Base-by-base conservation (phyloP, 768 basidiomycete species). In the Boletus subcaerulescens region DNA sequence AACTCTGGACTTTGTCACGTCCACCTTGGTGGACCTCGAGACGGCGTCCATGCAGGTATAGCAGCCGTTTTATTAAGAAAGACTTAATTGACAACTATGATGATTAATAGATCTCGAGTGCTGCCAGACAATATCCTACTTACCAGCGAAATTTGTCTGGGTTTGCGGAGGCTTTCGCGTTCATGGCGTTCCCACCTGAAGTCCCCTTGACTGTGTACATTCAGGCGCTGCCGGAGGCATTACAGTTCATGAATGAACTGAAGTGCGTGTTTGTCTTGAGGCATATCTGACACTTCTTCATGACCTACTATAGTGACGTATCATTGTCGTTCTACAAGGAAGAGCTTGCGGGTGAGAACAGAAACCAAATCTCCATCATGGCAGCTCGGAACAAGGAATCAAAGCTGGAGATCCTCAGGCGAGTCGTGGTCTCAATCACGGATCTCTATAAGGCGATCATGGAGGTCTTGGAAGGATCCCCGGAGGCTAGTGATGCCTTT, bases 301-400 rank as follows among this genome's bases (percentile, higher is more conserved):
- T 17, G 11, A 13, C 29, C 43, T 17, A 41, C 57, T 31, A 29
- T 10, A 74, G 64, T 13, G 45, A 45, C 12, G 18, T 32, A n/a
- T n/a, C n/a, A n/a, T 18, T 32, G 31, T 32, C 45, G 18, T 45
- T 32, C 31, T 32, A 32, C 45, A 32, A 45, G 29, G 45, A 45
- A 45, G 43, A 29, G 17, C n/a, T 45, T 45, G n/a, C 45, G 0
- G 68, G 65, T 7, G 75, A 75, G 44, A 47, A 48, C 3, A 58
- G 59, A 41, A 74, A 72, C 53, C 66, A 56, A 22, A 58, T 74
- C 29, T 69, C 73, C 0, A 33, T 66, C 10, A 43, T 69, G 2
- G 72, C 72, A 3, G 48, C 41, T 17, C 58, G 58, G 15, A 50
- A 60, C 15, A 48, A 52, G 5, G 31, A 43, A 3, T 52, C 65